A percentile compares a stretch with the other conserved stretches of the same genome.
These are phyloP conservation scores for bread wheat (Triticum aestivum) DNA, from an alignment of 176 grass and related monocot species.

Conservation along the genomic window IWGSC_CS_RefSeq_v2.1 NC_057814.1:529970513-529971012, in stretches of 20 bases:
- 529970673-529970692: neutral
- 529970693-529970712: too few relatives aligned
- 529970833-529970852: neutral
- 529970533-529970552: conserved; percentile 71
- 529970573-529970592: conserved; percentile 85
- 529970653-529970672: neutral
- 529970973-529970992: neutral
- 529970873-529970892: neutral
- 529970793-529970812: neutral
- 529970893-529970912: neutral
- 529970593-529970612: conserved; percentile 85
- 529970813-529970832: conserved; percentile 1
- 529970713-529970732: too few relatives aligned
- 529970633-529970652: conserved; percentile 20
- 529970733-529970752: neutral
- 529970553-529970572: conserved; percentile 91
- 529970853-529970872: neutral
- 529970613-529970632: conserved; percentile 83
- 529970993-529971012: neutral
- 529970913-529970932: neutral
- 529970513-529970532: conserved; percentile 85
- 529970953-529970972: neutral
- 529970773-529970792: neutral
- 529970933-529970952: conserved; percentile 6
- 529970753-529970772: conserved; percentile 2